Conservation (phyloP, 139 green algal genomes). For the Edaphochlamys debaryana region DNA sequence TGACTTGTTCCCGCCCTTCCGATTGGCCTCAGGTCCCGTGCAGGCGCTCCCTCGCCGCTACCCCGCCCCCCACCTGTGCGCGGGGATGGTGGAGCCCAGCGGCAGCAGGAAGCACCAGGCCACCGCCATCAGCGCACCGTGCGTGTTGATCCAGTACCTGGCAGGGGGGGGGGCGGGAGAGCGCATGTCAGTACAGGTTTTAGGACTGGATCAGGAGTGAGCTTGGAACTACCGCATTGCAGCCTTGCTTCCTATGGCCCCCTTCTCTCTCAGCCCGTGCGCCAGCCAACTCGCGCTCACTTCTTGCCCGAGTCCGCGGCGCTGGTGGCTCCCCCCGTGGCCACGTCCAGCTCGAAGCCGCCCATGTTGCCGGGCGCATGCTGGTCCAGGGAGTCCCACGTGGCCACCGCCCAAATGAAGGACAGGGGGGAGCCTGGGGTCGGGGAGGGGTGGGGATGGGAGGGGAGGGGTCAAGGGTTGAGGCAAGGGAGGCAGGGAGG, state of each 20-base stretch:
- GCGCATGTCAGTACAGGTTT: too few relatives aligned
- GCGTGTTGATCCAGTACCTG: conserved; percentile 45
- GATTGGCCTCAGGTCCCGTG: too few relatives aligned
- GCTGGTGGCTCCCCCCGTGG: neutral
- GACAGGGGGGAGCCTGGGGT: too few relatives aligned
- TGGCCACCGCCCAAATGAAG: neutral
- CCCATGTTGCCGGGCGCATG: neutral
- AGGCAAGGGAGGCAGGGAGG: neutral
- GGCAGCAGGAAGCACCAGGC: conserved; percentile 43
- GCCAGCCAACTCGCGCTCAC: too few relatives aligned
- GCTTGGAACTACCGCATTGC: too few relatives aligned
- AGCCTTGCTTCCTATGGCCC: too few relatives aligned
- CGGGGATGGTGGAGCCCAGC: conserved; percentile 23
- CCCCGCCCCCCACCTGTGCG: conserved; percentile 17
- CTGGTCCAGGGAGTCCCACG: neutral
- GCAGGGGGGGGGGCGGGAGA: too few relatives aligned
- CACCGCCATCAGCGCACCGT: conserved; percentile 47
- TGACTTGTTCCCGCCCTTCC: too few relatives aligned
- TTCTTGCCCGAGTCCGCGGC: too few relatives aligned
- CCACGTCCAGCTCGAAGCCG: neutral
- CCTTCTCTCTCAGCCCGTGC: too few relatives aligned
- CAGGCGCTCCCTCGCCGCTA: neutral
- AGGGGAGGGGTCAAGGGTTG: neutral
- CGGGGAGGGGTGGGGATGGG: too few relatives aligned
- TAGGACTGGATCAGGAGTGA: too few relatives aligned